phyloP scores from a whole-genome alignment of 2,329 filamentous ascomycete genomes.

The Orbilia blumenaviensis region DNA sequence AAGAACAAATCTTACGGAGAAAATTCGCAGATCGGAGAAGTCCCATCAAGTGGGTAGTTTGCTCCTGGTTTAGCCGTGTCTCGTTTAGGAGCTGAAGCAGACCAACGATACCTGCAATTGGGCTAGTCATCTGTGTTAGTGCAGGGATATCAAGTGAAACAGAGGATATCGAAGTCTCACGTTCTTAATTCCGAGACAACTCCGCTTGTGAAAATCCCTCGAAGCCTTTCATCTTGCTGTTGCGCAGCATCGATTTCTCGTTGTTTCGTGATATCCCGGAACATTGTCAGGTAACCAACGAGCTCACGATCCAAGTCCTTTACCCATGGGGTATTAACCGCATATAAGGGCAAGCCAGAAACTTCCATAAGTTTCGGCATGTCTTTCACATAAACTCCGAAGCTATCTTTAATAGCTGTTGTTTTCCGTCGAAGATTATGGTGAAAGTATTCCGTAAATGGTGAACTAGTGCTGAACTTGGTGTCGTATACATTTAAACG shows the following conservation, averaged over 20 bases:
- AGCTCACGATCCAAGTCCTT: constrained; percentile 51
- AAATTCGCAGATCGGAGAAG: constrained; percentile 53
- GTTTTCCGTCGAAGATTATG: constrained; percentile 46
- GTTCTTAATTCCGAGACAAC: constrained; percentile 48
- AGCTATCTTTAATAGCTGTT: constrained; percentile 44
- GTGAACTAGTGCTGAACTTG: constrained; percentile 39
- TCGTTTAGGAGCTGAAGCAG: constrained; percentile 56
- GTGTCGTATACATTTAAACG: constrained; percentile 42
- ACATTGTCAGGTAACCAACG: constrained; percentile 44
- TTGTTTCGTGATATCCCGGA: constrained; percentile 48
- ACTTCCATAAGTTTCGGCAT: constrained; percentile 42
- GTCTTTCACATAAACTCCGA: constrained; percentile 52
- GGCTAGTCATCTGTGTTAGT: constrained; percentile 35
- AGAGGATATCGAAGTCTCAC: not conserved
- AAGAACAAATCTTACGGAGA: constrained; percentile 54
- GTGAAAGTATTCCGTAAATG: constrained; percentile 50
- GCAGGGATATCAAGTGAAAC: not conserved
- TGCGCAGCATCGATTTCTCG: constrained; percentile 48
- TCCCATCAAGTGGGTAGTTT: constrained; percentile 53
- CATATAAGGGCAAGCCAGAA: constrained; percentile 46
- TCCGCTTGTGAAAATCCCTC: constrained; percentile 48
- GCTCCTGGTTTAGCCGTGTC: constrained; percentile 53
- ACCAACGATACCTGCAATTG: constrained; percentile 55
- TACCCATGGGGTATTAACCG: constrained; percentile 54
- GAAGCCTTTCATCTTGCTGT: constrained; percentile 40